Conservation (phyloP, 441 rosid genomes). For the Jatropha multifida region DNA sequence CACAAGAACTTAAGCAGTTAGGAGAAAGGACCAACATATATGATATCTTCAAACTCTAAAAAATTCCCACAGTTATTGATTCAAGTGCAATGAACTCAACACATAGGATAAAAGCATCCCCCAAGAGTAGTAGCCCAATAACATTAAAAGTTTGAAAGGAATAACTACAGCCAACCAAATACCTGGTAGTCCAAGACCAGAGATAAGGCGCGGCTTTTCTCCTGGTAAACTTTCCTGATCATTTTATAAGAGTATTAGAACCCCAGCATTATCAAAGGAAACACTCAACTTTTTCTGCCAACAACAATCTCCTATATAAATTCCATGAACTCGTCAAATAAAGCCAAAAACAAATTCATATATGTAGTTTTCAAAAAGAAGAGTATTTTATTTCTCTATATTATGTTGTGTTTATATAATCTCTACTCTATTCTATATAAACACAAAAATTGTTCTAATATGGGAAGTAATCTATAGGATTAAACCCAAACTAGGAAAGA, state of each 20-base stretch:
- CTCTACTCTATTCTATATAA: too few relatives aligned
- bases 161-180: constrained; percentile 10
- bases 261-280: neutral
- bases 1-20: neutral
- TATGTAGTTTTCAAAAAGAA: too few relatives aligned
- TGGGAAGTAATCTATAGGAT: too few relatives aligned
- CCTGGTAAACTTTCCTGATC: constrained; percentile 55
- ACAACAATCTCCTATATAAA: too few relatives aligned
- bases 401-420: too few relatives aligned
- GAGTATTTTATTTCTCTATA: too few relatives aligned
- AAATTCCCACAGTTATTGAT: neutral
- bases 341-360: too few relatives aligned
- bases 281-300: neutral
- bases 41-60: neutral
- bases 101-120: neutral
- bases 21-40: neutral
- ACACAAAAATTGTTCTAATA: too few relatives aligned
- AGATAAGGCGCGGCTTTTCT: constrained; percentile 57
- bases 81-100: neutral
- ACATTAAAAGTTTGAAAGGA: neutral
- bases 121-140: neutral
- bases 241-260: constrained; percentile 14
- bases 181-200: constrained; percentile 79
- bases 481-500: too few relatives aligned
- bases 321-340: too few relatives aligned